These are phyloP conservation scores for Lumnitzera racemosa DNA, from an alignment of 345 rosid species.

Conservation along the genomic window DNA sequence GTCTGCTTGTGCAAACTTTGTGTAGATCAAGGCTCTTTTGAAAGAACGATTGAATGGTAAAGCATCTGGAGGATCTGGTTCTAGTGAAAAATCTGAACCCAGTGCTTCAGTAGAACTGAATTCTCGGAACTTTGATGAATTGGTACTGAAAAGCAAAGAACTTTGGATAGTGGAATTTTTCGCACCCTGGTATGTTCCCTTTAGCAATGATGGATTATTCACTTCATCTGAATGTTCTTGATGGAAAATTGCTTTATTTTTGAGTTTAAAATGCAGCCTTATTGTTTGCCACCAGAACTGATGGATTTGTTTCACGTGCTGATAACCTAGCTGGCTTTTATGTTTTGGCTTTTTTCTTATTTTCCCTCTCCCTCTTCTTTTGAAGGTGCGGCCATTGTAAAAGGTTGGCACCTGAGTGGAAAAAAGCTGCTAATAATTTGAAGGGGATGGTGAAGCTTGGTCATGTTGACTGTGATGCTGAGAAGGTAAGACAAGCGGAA, in stretches of 20 bases:
- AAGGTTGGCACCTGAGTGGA: conserved; percentile 96
- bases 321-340: neutral
- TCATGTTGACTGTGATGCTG: conserved; percentile 84
- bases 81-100: conserved; percentile 76
- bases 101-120: conserved; percentile 63
- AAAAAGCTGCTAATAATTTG: conserved; percentile 79
- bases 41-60: conserved; percentile 82
- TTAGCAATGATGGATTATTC: neutral
- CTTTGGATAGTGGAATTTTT: conserved; percentile 96
- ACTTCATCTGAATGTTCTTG: neutral
- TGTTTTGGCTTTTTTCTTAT: conserved; percentile 2
- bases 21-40: conserved; percentile 68
- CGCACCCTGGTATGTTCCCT: conserved; percentile 78
- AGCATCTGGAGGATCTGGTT: conserved; percentile 65
- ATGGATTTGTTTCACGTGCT: neutral
- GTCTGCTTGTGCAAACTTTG: neutral
- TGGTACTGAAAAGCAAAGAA: conserved; percentile 82
- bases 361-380: conserved; percentile 8
- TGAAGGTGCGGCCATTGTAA: conserved; percentile 97
- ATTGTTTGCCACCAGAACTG: neutral
- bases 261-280: neutral
- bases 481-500: conserved; percentile 43
- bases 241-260: neutral
- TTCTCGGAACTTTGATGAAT: conserved; percentile 74
- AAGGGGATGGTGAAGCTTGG: conserved; percentile 95